Evolutionary conservation across 2,329 filamentous ascomycete species (phyloP), one percentile per base, ranked within the genome.

Genomic region (Capronia coronata): DNA sequence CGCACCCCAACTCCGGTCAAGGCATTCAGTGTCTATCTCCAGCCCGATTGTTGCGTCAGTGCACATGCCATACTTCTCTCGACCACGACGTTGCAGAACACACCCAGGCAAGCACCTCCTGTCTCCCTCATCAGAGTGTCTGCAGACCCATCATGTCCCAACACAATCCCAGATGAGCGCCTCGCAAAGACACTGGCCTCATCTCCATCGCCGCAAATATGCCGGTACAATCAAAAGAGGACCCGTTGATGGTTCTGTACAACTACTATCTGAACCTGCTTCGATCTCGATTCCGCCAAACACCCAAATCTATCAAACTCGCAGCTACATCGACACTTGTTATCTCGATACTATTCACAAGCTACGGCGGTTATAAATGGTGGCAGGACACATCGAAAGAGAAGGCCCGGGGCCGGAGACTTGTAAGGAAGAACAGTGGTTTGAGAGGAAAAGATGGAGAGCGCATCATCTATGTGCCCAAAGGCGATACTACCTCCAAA

Each of bases 371-470:
- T n/a, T 81, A 84, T 52, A 80, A 79, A 54, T 87, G 84, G 79
- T 91, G 87, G 78, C 82, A 77, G 63, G 80, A 76, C 49, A 77
- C 81, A 52, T 80, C 79, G 42, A 82, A 82, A 56, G 91, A 97
- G 68, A 83, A 80, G 58, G 89, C 93, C 61, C 85, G 89, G 60
- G 90, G 90, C 3, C 77, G 80, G 55, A 85, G 86, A 57, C 76
- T 98, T 46, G 73, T 97, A 56, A 81, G 93, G 50, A 84, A 87
- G 52, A 98, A 98, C 69, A 97, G 91, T 25, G 94, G 89, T 62
- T 75, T 97, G 55, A 81, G 86, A 68, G 88, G 91, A 61, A 96
- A 96, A 71, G 93, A 97, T 74, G 93, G 93, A 43, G 91, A 88
- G 42, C 79, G 93, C 48, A 94, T 89, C 11, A 93, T 98, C 51